Base-by-base conservation (phyloP, 257 asterid species). In the Rehmannia glutinosa region DNA sequence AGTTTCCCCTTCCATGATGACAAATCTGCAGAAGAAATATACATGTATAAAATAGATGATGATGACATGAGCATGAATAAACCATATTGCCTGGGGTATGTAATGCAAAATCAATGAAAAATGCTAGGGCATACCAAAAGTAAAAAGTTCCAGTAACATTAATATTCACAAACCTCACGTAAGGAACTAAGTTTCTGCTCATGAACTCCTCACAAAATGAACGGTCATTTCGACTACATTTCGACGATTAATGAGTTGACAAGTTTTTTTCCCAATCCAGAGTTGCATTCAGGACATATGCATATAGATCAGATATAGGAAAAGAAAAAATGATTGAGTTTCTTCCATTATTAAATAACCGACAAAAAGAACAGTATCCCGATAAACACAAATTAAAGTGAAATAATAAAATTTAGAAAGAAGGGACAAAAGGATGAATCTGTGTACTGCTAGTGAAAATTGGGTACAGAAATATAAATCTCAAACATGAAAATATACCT, bases 1-100 rank as follows among this genome's bases (percentile, higher is more conserved):
- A 15, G 86, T 78, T 71, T 88, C 90, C 33, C 88, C 95, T 75
- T 82, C 96, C 99, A 93, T 93, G 58, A 62, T 58, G 46, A 65
- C 56, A 35, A 74, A 68, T 71, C 77, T 62, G 60, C 4, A 11
- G 15, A 50, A 25, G n/a, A 57, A 59, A 56, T 8, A 46, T 6
- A 50, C 28, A 32, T 61, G 8, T 3, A 3, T 36, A 33, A 67
- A 60, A 30, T n/a, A n/a, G n/a, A n/a, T n/a, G n/a, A n/a, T n/a
- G 45, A 39, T 50, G 38, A 32, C 38, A 32, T n/a, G n/a, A n/a
- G n/a, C n/a, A n/a, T n/a, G n/a, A n/a, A n/a, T n/a, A n/a, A n/a
- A n/a, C n/a, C n/a, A n/a, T n/a, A n/a, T n/a, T n/a, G n/a, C 38
- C 8, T 32, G 38, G 38, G 7, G 4, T 32, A 32, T 32, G 8